Conservation (phyloP, 257 asterid genomes). For the Plantago ovata region DNA sequence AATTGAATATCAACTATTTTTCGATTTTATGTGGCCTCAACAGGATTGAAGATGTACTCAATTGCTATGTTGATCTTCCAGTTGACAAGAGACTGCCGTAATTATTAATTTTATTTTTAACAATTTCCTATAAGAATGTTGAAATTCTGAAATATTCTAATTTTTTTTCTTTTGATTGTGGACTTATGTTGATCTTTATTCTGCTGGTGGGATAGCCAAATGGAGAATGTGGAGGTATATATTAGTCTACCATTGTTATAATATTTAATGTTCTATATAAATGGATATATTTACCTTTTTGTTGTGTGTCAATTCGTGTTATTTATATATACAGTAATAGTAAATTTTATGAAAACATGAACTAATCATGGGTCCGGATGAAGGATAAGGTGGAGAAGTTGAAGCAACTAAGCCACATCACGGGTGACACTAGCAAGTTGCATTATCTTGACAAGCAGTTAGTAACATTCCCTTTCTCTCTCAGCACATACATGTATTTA, state of each 20-base stretch:
- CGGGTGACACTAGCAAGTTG: constrained; percentile 43
- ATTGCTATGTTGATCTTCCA: constrained; percentile 36
- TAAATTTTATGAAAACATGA: no score
- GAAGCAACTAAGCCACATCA: constrained; percentile 33
- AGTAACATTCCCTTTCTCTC: constrained; percentile 14
- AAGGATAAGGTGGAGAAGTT: constrained; percentile 52
- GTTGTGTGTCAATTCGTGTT: no score
- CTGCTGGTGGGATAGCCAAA: constrained; percentile 31
- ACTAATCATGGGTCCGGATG: constrained; percentile 16
- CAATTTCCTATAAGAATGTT: background rate
- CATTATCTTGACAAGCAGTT: constrained; percentile 53
- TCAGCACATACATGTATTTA: background rate
- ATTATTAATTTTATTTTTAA: background rate
- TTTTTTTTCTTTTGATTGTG: background rate
- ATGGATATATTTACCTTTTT: no score
- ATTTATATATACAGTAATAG: no score
- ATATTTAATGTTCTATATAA: no score
- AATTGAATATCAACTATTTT: background rate
- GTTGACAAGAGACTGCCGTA: constrained; percentile 44
- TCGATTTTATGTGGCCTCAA: background rate
- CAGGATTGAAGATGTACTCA: constrained; percentile 54
- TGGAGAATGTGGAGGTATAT: constrained; percentile 51
- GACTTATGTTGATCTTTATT: background rate
- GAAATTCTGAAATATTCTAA: background rate
- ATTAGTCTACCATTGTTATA: no score